A percentile compares a stretch with the other conserved stretches of the same genome.
phyloP scores from a whole-genome alignment of 2,329 filamentous ascomycete species.

The Aspergillus calidoustus region DNA sequence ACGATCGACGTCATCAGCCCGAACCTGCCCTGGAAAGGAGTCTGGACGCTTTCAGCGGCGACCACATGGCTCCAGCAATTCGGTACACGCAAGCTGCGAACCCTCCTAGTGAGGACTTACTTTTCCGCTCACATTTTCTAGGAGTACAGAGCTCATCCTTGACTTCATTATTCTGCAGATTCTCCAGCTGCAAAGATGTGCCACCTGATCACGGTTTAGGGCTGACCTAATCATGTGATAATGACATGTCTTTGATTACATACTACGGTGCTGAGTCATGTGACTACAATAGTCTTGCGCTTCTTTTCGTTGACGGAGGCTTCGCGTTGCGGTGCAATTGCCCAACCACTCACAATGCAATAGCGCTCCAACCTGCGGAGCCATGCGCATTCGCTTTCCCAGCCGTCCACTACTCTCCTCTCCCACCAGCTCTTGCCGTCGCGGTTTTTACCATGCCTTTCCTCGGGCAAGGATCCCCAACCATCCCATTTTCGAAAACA shows the following conservation, averaged over 20 bases:
- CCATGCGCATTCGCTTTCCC: constrained; percentile 31
- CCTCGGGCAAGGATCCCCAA: constrained; percentile 18
- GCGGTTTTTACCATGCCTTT: constrained; percentile 19
- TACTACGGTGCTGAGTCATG: not conserved
- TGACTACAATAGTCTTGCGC: not conserved
- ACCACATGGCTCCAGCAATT: not conserved
- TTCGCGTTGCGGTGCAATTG: constrained; percentile 1
- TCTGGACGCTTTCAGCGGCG: not conserved
- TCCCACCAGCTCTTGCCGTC: constrained; percentile 7
- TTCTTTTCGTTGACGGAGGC: not conserved
- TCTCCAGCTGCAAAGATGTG: not conserved
- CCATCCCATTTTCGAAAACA: constrained; percentile 36
- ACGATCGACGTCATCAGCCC: constrained; percentile 6
- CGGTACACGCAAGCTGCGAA: not conserved
- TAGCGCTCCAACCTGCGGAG: constrained; percentile 23
- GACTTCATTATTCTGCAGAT: not conserved
- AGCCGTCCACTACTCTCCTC: constrained; percentile 14
- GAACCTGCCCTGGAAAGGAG: not conserved
- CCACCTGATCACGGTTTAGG: constrained; percentile 1
- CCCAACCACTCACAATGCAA: constrained; percentile 19
- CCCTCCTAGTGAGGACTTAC: not conserved
- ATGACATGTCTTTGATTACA: not conserved
- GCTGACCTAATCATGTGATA: constrained; percentile 10
- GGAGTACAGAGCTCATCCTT: not conserved
- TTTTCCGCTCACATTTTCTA: not conserved